Base-by-base conservation (phyloP, 768 basidiomycete genomes). In the Boletus tomentosulus region DNA sequence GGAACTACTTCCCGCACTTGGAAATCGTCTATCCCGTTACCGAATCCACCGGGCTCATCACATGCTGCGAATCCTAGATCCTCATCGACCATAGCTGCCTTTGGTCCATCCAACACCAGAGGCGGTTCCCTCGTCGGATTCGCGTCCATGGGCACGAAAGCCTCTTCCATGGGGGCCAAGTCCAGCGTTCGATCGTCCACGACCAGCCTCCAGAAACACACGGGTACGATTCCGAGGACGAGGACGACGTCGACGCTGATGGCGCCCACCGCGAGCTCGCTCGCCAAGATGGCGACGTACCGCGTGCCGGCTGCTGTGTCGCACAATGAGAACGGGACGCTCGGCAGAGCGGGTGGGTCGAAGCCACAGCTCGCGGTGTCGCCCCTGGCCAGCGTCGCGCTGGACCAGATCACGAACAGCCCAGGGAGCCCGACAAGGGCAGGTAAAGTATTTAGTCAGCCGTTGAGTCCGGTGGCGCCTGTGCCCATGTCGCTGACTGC, bases 201-300 rank as follows among this genome's bases (percentile, higher is more conserved):
- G 25, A 16, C 46, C 19, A 60, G 43, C 48, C 45, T 49, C 13
- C 54, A 54, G 28, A 62, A 60, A 30, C 50, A 48, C 2, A n/a
- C 25, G 39, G 13, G 35, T n/a, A 37, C 42, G 35, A 59, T 63
- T 35, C 58, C 61, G 2, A 55, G 65, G 38, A 62, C 53, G 13
- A 69, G 74, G 34, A 69, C 67, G 0, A 70, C 71, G 7, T 80
- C 82, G 3, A 78, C 84, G 35, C 73, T 90, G 12, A 71, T 86
- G 48, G 87, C 87, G 1, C 88, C 88, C 0, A 90, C 88, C 1
- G 87, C 85, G 2, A 88, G 87, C 60, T 90, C 88, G 1, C 71
- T 89, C 24, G 88, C 88, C 3, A 87, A 83, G 72, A 73, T 65
- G 24, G 72, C 56, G 35, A 51, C 38, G 12, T 61, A 62, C 24